phyloP scores from a whole-genome alignment of 148 eudicot species.

The Amaranthus cruentus region DNA sequence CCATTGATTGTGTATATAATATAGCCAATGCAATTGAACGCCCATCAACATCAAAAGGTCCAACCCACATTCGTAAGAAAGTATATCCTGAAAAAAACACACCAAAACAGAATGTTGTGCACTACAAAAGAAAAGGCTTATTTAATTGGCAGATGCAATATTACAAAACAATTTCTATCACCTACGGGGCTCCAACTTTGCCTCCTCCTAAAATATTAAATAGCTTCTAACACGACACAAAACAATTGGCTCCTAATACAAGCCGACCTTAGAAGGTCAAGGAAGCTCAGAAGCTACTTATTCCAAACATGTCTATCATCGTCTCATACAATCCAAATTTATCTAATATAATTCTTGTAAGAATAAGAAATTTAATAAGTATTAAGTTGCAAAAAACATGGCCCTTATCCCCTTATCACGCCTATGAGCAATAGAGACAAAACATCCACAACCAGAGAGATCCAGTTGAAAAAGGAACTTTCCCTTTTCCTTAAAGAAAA shows the following conservation, averaged over 20 bases:
- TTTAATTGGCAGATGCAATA: not conserved
- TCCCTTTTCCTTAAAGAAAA: no score
- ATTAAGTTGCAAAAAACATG: no score
- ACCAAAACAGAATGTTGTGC: conserved; percentile 12
- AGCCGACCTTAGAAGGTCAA: not conserved
- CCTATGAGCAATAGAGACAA: no score
- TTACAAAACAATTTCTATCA: not conserved
- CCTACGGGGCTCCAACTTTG: no score
- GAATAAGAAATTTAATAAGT: no score
- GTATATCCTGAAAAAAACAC: conserved; percentile 47
- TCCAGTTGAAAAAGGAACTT: no score
- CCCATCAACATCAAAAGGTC: conserved; percentile 45
- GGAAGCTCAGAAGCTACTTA: not conserved
- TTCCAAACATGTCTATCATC: not conserved
- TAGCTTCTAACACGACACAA: not conserved
- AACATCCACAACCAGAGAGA: no score
- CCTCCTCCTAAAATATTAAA: not conserved
- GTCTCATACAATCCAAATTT: no score
- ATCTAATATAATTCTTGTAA: no score
- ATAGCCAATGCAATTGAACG: conserved; percentile 57
- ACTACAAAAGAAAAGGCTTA: conserved; percentile 1
- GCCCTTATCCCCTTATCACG: no score
- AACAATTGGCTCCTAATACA: not conserved
- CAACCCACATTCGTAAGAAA: conserved; percentile 65
- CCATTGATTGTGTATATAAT: conserved; percentile 44